Conservation (phyloP, 2,329 filamentous ascomycete species). For the Penicillium oxalicum region DNA sequence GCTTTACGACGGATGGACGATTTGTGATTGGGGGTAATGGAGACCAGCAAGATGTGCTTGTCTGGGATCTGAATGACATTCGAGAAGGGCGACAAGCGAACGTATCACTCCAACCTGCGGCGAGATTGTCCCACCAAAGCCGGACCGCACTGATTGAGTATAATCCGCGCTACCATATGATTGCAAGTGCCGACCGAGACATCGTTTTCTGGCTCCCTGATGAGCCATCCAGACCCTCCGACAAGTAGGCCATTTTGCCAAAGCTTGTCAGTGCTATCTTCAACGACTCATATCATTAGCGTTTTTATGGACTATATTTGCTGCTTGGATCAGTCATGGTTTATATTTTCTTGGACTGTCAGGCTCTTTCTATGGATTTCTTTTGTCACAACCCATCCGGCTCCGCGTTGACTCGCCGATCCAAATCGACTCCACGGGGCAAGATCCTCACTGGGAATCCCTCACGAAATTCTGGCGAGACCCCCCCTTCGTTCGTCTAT, state of each 20-base stretch:
- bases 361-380: background rate
- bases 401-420: no score
- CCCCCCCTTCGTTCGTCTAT: constrained; percentile 9
- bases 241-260: constrained; percentile 23
- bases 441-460: no score
- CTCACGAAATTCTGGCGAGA: background rate
- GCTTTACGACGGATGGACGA: constrained; percentile 82
- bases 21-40: constrained; percentile 78
- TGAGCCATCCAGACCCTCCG: constrained; percentile 36
- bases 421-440: no score
- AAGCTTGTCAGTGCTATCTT: background rate
- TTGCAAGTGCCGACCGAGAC: constrained; percentile 84
- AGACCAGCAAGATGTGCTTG: constrained; percentile 62
- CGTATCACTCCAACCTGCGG: constrained; percentile 44
- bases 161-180: constrained; percentile 86
- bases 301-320: no score
- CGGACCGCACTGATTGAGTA: constrained; percentile 71
- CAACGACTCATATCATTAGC: background rate
- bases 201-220: constrained; percentile 73
- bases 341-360: background rate
- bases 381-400: no score
- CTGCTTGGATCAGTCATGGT: no score
- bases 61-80: constrained; percentile 72
- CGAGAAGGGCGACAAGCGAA: constrained; percentile 43
- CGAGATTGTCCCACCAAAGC: constrained; percentile 44